Evolutionary conservation across 108 stramenopile species (phyloP), one percentile per base, ranked within the genome.

Genomic region (Skeletonema potamos): DNA sequence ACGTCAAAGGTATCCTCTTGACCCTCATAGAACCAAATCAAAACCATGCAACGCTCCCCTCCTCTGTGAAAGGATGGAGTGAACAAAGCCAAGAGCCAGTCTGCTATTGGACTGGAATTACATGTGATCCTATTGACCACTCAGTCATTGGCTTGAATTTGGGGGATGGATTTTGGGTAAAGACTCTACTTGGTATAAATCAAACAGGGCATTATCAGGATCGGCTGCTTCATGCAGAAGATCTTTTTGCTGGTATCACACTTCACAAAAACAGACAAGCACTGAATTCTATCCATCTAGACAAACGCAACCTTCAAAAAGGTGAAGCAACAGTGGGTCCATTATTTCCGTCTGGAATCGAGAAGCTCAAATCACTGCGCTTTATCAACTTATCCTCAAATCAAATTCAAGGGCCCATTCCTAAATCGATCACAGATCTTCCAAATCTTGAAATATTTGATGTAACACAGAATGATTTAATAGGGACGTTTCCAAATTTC

Each of bases 391-490:
- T 82, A 13, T 78, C 76, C 4, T 67, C 76, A 12, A 82, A 82
- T 71, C 72, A 73, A 67, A 59, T 82, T 15, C 76, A 67, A 54
- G 76, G 81, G 9, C 5, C 63, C 3, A 62, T 82, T 11, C 81
- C 81, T 7, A 77, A 77, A 62, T 61, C 70, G 26, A 54, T 82
- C 20, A 51, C 66, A 62, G 33, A 72, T 11, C 71, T 82, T 15
- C 81, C 81, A 65, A 59, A 73, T 29, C 81, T 82, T 34, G 71
- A 82, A 67, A 66, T 68, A 59, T 55, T 82, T 54, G 81, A 82
- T 34, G 63, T 82, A 22, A 39, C 71, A 6, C 48, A 62, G 41
- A 82, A 82, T 51, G 61, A 82, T 58, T 32, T 82, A 33, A 73
- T 54, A 15, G 81, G 81, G 2, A 62, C 68, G 6, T 78, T 82